phyloP scores from a whole-genome alignment of 257 asterid species.

The Jacaranda mimosifolia region DNA sequence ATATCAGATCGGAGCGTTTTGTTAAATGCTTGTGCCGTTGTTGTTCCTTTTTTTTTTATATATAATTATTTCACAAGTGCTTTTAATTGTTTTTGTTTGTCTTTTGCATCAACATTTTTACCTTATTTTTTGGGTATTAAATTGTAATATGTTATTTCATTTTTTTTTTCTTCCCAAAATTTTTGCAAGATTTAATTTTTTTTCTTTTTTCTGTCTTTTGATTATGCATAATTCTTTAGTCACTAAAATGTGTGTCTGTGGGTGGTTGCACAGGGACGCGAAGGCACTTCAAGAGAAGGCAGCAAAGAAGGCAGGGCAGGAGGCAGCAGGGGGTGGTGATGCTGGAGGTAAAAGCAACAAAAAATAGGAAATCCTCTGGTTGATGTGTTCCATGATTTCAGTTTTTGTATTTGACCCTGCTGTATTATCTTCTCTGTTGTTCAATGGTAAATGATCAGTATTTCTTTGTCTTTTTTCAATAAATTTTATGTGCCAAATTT shows the following conservation, averaged over 20 bases:
- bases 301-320: constrained; percentile 82
- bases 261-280: constrained; percentile 62
- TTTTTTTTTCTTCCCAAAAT: too few species aligned
- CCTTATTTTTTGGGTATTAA: background rate
- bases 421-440: background rate
- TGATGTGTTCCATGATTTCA: constrained; percentile 20
- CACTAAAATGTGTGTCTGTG: background rate
- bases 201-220: background rate
- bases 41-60: background rate
- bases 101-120: constrained; percentile 1
- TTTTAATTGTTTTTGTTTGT: background rate
- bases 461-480: constrained; percentile 14
- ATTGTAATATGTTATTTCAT: background rate
- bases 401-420: constrained; percentile 15
- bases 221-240: background rate
- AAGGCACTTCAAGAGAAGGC: constrained; percentile 91
- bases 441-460: constrained; percentile 14
- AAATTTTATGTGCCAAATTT: constrained; percentile 8
- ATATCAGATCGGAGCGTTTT: background rate
- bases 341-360: constrained; percentile 78
- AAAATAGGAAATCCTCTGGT: constrained; percentile 48
- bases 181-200: background rate
- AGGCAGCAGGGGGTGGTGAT: constrained; percentile 61
- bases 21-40: background rate
- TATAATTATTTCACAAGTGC: background rate